Conservation (phyloP, 441 rosid species). For the Adansonia gregorii region DNA sequence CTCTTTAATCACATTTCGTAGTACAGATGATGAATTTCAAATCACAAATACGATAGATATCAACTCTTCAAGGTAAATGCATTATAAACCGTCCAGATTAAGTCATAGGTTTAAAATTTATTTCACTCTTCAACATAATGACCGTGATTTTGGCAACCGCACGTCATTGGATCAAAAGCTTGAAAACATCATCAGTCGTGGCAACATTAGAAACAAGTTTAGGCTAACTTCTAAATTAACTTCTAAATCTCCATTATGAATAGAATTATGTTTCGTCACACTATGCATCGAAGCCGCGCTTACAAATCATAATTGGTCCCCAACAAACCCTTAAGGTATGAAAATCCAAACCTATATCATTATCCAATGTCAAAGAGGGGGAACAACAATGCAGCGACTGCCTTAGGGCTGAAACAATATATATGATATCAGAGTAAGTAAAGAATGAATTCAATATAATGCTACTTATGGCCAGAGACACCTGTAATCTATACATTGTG, state of each 20-base stretch:
- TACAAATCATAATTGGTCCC: background rate
- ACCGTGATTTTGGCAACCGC: no score
- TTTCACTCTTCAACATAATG: no score
- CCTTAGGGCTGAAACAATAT: slow-evolving; percentile 13
- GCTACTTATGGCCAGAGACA: slow-evolving; percentile 14
- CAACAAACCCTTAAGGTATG: background rate
- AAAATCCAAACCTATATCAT: background rate
- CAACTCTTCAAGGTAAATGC: no score
- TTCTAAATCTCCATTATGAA: background rate
- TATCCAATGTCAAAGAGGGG: background rate
- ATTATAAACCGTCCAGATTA: no score
- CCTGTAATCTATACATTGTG: slow-evolving; percentile 39
- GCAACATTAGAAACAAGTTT: background rate
- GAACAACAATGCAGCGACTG: background rate
- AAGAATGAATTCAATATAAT: slow-evolving; percentile 32
- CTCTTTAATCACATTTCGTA: no score
- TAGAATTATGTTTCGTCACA: background rate
- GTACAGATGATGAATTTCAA: no score
- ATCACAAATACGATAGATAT: no score
- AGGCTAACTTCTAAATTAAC: background rate
- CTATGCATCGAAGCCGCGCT: slow-evolving; percentile 6
- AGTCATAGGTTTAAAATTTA: no score
- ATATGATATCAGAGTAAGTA: slow-evolving; percentile 2
- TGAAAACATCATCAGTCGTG: background rate
- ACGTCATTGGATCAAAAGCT: no score